These are phyloP conservation scores for Lecanicillium sp. DNA, from an alignment of 2,329 filamentous ascomycete species.

Conservation along the genomic window DNA sequence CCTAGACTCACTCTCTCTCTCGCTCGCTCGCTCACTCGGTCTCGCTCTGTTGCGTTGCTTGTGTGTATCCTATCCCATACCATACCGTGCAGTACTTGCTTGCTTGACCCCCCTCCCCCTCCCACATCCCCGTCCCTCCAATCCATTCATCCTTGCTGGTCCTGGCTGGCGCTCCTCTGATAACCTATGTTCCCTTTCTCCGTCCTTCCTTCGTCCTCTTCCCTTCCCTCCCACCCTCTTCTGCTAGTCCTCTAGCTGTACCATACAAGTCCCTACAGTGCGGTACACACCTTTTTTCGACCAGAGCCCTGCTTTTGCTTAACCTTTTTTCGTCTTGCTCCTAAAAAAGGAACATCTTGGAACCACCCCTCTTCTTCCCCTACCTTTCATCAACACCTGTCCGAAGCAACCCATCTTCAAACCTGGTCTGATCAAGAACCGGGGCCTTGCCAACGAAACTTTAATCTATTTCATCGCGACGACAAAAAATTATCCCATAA, in stretches of 20 bases:
- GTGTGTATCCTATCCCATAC: not conserved
- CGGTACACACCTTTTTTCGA: not conserved
- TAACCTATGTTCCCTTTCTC: constrained; percentile 5
- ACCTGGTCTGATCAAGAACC: not conserved
- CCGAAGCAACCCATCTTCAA: not conserved
- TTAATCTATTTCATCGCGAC: not conserved
- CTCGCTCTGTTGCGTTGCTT: constrained; percentile 4
- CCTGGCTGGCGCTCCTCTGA: constrained; percentile 4
- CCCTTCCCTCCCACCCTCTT: not conserved
- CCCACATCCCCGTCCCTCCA: constrained; percentile 6
- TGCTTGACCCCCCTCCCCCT: constrained; percentile 11
- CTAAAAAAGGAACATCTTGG: constrained; percentile 1
- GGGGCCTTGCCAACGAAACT: not conserved
- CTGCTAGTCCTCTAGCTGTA: not conserved
- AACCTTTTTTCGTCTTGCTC: not conserved
- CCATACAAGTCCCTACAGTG: constrained; percentile 5
- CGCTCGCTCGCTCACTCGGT: constrained; percentile 13
- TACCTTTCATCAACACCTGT: constrained; percentile 15
- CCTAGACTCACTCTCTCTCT: too few relatives aligned
- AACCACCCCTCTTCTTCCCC: constrained; percentile 11
- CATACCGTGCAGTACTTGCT: too few relatives aligned
- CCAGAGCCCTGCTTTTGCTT: not conserved
- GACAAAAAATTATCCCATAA: too few relatives aligned
- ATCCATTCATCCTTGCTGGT: constrained; percentile 1
- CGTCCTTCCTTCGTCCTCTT: not conserved